Evolutionary conservation across 306 rosid species (phyloP).

Genomic region (Chamaecrista fasciculata): DNA sequence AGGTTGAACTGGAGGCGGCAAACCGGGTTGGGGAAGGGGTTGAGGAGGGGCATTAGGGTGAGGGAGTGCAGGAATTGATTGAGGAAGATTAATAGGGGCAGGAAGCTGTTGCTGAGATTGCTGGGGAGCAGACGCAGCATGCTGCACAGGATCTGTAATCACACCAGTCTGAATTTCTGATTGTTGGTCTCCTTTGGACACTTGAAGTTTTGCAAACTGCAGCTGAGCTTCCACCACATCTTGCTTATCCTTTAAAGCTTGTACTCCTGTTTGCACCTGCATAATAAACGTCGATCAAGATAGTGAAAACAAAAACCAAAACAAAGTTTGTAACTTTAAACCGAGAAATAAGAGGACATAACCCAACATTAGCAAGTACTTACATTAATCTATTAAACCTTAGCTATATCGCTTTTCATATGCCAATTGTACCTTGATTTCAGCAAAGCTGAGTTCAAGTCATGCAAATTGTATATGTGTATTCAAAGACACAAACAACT

Average conservation of each 20-base stretch:
- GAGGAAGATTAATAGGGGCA: conserved; percentile 43
- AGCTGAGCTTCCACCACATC: conserved; percentile 58
- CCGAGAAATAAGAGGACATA: not conserved
- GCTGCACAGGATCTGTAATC: conserved; percentile 44
- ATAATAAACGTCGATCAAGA: conserved; percentile 26
- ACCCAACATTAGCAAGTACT: not conserved
- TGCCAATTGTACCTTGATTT: not conserved
- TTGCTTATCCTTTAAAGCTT: conserved; percentile 68
- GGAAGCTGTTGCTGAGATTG: conserved; percentile 61
- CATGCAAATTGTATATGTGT: not conserved
- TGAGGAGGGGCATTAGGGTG: conserved; percentile 69
- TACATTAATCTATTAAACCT: not conserved
- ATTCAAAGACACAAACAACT: not conserved
- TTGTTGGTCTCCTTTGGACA: conserved; percentile 49
- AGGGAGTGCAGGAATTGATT: conserved; percentile 47
- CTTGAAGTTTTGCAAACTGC: conserved; percentile 58
- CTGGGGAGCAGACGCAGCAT: conserved; percentile 56
- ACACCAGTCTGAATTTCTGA: conserved; percentile 38
- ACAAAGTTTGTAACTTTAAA: not conserved
- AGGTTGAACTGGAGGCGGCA: conserved; percentile 51
- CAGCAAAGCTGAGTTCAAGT: not conserved
- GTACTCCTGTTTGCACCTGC: conserved; percentile 87
- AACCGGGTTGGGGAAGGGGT: conserved; percentile 46
- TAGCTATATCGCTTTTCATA: not conserved
- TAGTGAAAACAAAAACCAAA: not conserved